These are phyloP conservation scores for Clathrospora elynae DNA, from an alignment of 2,329 filamentous ascomycete species.

Conservation along the genomic window DNA sequence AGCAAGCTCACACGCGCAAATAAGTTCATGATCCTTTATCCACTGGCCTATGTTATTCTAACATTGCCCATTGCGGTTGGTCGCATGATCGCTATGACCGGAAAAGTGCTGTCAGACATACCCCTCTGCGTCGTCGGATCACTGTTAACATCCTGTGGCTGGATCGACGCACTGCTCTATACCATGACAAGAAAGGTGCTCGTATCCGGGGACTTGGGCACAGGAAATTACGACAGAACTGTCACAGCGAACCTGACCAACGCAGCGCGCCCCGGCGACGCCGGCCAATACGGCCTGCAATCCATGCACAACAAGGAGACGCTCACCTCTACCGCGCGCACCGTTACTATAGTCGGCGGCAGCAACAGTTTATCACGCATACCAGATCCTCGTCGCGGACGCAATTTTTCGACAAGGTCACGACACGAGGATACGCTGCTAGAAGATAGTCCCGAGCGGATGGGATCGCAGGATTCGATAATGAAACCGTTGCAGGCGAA, in stretches of 20 bases:
- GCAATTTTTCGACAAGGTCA: conserved; percentile 19
- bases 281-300: conserved; percentile 33
- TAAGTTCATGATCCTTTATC: conserved; percentile 66
- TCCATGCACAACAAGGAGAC: conserved; percentile 39
- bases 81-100: conserved; percentile 48
- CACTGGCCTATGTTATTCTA: conserved; percentile 68
- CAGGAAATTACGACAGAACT: conserved; percentile 29
- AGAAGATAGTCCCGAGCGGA: conserved; percentile 33
- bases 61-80: conserved; percentile 65
- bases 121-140: conserved; percentile 66
- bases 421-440: conserved; percentile 21
- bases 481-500: conserved; percentile 29
- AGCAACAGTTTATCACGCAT: conserved; percentile 37
- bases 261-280: conserved; percentile 32
- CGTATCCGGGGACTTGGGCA: conserved; percentile 39
- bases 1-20: conserved; percentile 49
- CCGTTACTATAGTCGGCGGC: conserved; percentile 46
- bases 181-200: conserved; percentile 50
- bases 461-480: conserved; percentile 44
- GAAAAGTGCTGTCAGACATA: conserved; percentile 52
- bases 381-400: conserved; percentile 33
- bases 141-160: conserved; percentile 59
- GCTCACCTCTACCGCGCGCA: conserved; percentile 26
- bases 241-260: conserved; percentile 31
- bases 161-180: conserved; percentile 53